A percentile compares a stretch with the other conserved stretches of the same genome.
These are phyloP conservation scores for Aspergillus sparsus DNA, from an alignment of 495 filamentous ascomycete genomes.

Conservation along the genomic window DNA sequence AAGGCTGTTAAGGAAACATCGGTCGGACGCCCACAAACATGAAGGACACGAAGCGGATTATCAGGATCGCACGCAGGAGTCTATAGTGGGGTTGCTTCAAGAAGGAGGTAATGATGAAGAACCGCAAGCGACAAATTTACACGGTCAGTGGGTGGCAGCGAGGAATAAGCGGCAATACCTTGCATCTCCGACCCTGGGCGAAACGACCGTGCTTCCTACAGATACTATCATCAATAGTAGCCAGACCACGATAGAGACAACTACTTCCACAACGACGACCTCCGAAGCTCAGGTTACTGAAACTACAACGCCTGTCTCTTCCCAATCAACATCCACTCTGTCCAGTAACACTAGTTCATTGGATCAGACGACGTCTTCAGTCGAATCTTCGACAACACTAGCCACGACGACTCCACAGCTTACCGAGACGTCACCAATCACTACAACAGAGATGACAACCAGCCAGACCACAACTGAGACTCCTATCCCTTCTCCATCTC, in stretches of 20 bases:
- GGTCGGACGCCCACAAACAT: constrained; percentile 12
- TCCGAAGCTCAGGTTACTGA: not conserved
- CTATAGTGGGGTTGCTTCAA: not conserved
- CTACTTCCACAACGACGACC: not conserved
- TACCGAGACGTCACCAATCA: not conserved
- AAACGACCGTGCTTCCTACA: constrained; percentile 11
- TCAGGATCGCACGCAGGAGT: not conserved
- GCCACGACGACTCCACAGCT: not conserved
- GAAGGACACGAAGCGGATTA: not conserved
- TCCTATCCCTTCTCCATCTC: not conserved
- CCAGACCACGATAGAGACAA: not conserved
- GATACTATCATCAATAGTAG: constrained; percentile 3
- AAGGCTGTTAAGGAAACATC: constrained; percentile 21
- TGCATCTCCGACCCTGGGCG: constrained; percentile 2
- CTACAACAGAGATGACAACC: not conserved
- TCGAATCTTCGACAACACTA: not conserved
- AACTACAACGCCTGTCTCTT: not conserved
- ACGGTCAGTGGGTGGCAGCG: constrained; percentile 3
- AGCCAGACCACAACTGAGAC: not conserved
- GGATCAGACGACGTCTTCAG: not conserved
- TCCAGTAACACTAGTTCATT: not conserved
- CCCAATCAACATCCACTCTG: too few species aligned
- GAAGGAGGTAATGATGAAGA: not conserved
- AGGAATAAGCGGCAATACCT: constrained; percentile 20
- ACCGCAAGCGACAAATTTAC: constrained; percentile 1